Percentiles rank a stretch among this genome's conserved stretches.
Evolutionary conservation across 148 eudicot species (phyloP).

Genomic region (Rhododendron ovatum): DNA sequence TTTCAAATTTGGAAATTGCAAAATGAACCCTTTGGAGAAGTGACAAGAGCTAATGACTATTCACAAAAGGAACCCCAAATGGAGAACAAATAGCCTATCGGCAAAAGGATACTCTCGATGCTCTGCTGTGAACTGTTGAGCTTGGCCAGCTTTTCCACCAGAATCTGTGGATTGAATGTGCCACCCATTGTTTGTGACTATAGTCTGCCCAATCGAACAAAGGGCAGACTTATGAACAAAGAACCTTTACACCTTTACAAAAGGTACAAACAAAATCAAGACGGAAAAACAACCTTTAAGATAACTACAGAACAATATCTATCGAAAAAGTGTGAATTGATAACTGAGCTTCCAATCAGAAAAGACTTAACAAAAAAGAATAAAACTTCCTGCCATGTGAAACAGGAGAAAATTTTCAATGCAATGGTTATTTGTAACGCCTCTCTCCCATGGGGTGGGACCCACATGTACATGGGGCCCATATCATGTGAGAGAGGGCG

Average conservation of each 20-base stretch:
- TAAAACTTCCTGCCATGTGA: neutral
- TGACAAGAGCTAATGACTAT: too few relatives aligned
- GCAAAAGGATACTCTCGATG: conserved; percentile 87
- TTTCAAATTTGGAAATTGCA: too few relatives aligned
- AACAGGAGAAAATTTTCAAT: neutral
- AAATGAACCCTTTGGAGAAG: too few relatives aligned
- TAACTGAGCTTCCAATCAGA: neutral
- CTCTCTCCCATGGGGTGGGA: too few relatives aligned
- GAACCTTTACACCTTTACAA: conserved; percentile 15
- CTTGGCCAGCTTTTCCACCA: conserved; percentile 73
- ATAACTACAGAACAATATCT: neutral
- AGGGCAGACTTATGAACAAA: conserved; percentile 21
- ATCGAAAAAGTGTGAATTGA: neutral
- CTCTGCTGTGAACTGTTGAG: conserved; percentile 90
- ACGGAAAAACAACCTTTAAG: neutral
- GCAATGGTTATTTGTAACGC: neutral
- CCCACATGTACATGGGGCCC: neutral
- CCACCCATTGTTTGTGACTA: conserved; percentile 54
- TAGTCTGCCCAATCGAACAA: conserved; percentile 29
- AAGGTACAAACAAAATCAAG: conserved; percentile 2
- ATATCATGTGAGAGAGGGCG: neutral
- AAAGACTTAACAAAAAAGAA: neutral
- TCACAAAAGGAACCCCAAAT: neutral
- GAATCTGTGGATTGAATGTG: conserved; percentile 81
- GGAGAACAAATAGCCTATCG: neutral